Base-by-base conservation (phyloP, 2,329 filamentous ascomycete species). In the Emergomyces pasteurianus region DNA sequence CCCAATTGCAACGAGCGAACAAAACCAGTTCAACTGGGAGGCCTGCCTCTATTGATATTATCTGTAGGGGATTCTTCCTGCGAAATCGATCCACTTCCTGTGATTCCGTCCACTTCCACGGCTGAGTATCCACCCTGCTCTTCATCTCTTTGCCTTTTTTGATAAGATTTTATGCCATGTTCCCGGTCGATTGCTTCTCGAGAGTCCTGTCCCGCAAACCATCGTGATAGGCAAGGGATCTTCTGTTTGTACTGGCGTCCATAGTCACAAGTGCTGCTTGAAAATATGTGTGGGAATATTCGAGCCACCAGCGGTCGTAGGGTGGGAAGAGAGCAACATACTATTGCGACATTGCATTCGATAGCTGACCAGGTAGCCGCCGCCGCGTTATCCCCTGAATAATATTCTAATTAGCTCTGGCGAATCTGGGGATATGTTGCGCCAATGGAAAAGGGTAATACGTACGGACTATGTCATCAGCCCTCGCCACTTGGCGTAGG, bases 351-450 rank as follows among this genome's bases (percentile, higher is more conserved):
- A 50, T 76, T 76, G 63, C 73, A 71, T 68, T 77, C 75, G 43
- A 76, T 68, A 16, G 74, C 69, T 10, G 74, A 76, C 75, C 75
- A 77, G 55, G 74, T 73, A 63, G 78, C 77, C 40, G 77, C 73
- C 21, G 69, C 68, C 38, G 72, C 63, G 49, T 72, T 72, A 60
- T 72, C 68, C 34, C 68, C 70, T 72, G 40, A 18, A 21, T 8
- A 18, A 12, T 42, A 43, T 40, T 64, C 54, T 55, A 61, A n/a
- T 52, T 60, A 28, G 31, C 4, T 49, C 23, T 26, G 1, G 1
- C 31, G 18, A 14, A 47, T 40, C 18, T 1, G 9, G 18, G 23
- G 38, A 8, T 23, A n/a, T 21, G 38, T n/a, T n/a, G 18, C 2
- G 40, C 14, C 9, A 26, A 54, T 26, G 54, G 23, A 52, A 26